phyloP scores from a whole-genome alignment of 805 yeast species.

The Kazachstania africana region DNA sequence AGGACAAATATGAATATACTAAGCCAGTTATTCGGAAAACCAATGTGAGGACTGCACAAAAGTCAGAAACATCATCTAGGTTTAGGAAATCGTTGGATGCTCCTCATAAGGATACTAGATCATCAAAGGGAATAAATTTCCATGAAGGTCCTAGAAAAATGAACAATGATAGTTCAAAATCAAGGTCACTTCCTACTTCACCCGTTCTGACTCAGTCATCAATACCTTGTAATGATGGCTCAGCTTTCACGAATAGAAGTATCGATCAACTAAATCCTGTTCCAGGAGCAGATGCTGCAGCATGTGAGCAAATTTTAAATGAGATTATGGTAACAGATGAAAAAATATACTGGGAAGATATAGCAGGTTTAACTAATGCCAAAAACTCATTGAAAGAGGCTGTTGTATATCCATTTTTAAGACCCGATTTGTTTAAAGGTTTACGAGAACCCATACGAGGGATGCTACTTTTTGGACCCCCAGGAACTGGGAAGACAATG shows the following conservation, averaged over 20 bases:
- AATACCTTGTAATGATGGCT: no score
- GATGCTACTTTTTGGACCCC: conserved; percentile 93
- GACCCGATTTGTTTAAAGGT: conserved; percentile 90
- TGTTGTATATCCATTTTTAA: conserved; percentile 87
- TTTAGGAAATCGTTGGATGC: no score
- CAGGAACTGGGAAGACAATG: conserved; percentile 98
- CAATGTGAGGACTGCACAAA: no score
- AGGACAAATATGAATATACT: conserved; percentile 1
- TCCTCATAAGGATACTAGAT: no score
- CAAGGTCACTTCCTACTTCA: neutral
- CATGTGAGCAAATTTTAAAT: conserved; percentile 76
- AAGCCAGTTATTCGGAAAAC: no score
- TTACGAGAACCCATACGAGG: conserved; percentile 93
- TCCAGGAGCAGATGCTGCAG: conserved; percentile 62
- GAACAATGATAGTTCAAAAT: neutral
- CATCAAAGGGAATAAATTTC: no score
- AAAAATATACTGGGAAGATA: conserved; percentile 91
- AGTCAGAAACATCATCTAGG: no score
- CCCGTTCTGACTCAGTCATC: no score
- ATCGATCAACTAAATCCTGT: no score
- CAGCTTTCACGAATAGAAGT: no score
- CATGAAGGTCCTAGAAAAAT: no score
- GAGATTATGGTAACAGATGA: conserved; percentile 90
- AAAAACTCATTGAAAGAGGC: conserved; percentile 85
- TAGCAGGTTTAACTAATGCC: conserved; percentile 84